Base-by-base conservation (phyloP, 2,329 filamentous ascomycete genomes). In the Didymella sp. region DNA sequence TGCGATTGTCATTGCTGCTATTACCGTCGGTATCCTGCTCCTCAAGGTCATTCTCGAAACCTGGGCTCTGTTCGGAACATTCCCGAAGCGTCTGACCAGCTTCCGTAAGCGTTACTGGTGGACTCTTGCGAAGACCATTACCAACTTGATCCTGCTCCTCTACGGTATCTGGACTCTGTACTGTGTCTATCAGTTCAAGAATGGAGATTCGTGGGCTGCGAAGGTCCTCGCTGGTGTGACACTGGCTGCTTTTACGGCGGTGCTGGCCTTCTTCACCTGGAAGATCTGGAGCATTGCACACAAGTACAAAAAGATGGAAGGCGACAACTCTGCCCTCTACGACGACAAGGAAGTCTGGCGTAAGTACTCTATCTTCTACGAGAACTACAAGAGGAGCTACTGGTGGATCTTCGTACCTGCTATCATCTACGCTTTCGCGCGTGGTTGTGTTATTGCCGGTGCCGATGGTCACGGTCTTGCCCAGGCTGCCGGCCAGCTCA, bases 41-140 rank as follows among this genome's bases (percentile, higher is more conserved):
- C 84, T 96, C 78, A 99, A 98, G 81, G 87, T 96, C 56, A 86
- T 97, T 48, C 85, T 99, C 47, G 95, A 98, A 78, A 81, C 87
- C 35, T 97, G 94, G 92, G 89, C 92, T 15, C 81, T 97, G n/a
- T 94, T 91, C 64, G 92, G 90, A 62, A 91, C 82, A 58, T 96
- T 98, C 72, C 93, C 95, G 12, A 83, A 91, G 72, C 84, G 85
- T 31, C 84, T 98, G 55, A 81, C 86, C 15, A 88, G 89, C 42
- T 98, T 98, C 85, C 90, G 95, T 64, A 90, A 96, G 79, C 91
- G 96, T 76, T 98, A 98, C 81, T 98, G 95, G 95, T 90, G 91
- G 64, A 87, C 92, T 52, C 89, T 99, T 74, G 91, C 89, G 42
- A 91, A 94, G 59, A 89, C 92, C 15, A 90, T 98, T 70, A 96